Evolutionary conservation across 768 basidiomycete species (phyloP), one percentile per base, ranked within the genome.

Genomic region (Coprinellus aureogranulatus): DNA sequence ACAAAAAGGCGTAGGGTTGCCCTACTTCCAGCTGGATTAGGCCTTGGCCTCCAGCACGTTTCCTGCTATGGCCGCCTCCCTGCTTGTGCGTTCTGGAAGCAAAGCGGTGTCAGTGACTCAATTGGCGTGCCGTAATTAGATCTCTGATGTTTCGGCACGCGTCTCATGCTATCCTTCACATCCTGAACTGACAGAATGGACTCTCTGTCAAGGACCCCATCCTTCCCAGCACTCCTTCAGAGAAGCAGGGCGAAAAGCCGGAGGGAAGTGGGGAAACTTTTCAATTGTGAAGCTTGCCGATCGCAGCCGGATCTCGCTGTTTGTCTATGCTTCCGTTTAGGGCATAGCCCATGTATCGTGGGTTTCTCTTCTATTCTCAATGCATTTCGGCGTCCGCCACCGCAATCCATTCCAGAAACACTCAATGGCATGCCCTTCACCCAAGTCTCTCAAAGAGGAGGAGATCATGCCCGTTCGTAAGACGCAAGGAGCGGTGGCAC

Each of bases 221-320:
- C 20, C 6, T 44, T n/a, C 20, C 6, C 14, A 10, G 8, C 14
- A n/a, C 9, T 6, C 9, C 14, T 34, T 8, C 20, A n/a, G 20
- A 44, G 14, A 22, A 22, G 20, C 41, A 5, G 14, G 5, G 41
- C 41, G 20, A 44, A 22, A n/a, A 10, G 18, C 41, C 10, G 41
- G 41, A n/a, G 20, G 20, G 41, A 16, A n/a, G 37, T 18, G 41
- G 41, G 41, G 41, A 22, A n/a, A n/a, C 8, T 44, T 44, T 44
- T n/a, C n/a, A n/a, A 44, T 18, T 22, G 41, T 44, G 41, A 16
- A 44, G 6, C 16, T 16, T 23, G 50, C 50, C 50, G 50, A 52
- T 52, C 31, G 50, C 31, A n/a, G 50, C 50, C 50, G 50, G 50
- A 52, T 52, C 50, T 52, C 50, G 31, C n/a, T 31, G 34, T 18